Base-by-base conservation (phyloP, 352 stramenopile species). In the Phytophthora pisi region DNA sequence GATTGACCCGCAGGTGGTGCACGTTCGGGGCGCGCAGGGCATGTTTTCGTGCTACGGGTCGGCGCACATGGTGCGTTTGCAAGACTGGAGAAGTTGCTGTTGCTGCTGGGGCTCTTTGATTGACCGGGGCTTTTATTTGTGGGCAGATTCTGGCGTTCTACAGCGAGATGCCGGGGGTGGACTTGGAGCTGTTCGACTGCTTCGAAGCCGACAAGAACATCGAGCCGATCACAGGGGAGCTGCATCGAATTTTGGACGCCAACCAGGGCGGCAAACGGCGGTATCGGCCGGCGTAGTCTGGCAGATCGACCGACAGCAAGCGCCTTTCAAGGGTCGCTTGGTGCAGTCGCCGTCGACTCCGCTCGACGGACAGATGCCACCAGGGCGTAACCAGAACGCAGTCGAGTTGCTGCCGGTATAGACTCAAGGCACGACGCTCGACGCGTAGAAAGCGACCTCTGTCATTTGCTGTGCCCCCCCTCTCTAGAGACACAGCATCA, bases 11-110 rank as follows among this genome's bases (percentile, higher is more conserved):
- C 88, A 96, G 49, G 78, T 92, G 28, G 83, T 96, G 28, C 88
- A 96, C 55, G 83, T 96, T 50, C 87, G 91, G 66, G 86, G 86
- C 52, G 86, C 88, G 54, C 82, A 91, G 40, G 84, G 84, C 51
- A 92, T 96, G 77, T 94, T 96, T 60, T 96, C 88, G 8, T 96
- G 86, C 64, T 96, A 93, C 66, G 84, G 86, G 40, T 82, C 77
- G 10, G 84, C 81, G 36, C 77, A 84, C 53, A 92, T 86, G 72
- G 86, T 94, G 59, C 56, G 83, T 65, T 45, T 7, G 5, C 13
- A 49, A 34, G 30, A 6, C 30, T 2, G 24, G 24, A 4, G 24
- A 26, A 26, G 24, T 26, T 26, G 24, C 24, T 26, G 24, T 26
- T 26, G 24, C 24, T 26, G 24, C 2, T 26, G 24, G 24, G 24